These are phyloP conservation scores for Bretziella fagacearum DNA, from an alignment of 2,329 filamentous ascomycete genomes.

Conservation along the genomic window DNA sequence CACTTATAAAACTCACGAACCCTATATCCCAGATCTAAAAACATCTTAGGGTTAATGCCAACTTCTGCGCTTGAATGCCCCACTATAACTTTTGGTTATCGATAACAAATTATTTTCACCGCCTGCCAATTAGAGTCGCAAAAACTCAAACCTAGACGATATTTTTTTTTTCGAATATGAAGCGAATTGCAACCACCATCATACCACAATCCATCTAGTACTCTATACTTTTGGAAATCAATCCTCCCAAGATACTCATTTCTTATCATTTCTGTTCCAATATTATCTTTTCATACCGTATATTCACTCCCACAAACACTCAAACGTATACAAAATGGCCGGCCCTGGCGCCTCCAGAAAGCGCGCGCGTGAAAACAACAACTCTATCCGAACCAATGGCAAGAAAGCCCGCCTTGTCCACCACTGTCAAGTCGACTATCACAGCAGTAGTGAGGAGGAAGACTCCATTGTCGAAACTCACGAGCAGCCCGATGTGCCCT, in stretches of 20 bases:
- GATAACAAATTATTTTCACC: slow-evolving; percentile 9
- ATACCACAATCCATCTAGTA: not conserved
- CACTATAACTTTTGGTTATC: slow-evolving; percentile 5
- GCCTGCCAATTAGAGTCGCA: slow-evolving; percentile 6
- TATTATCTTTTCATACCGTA: no score
- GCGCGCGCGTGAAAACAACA: slow-evolving; percentile 20
- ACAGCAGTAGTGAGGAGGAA: slow-evolving; percentile 34
- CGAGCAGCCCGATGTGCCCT: slow-evolving; percentile 19
- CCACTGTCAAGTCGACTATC: slow-evolving; percentile 30
- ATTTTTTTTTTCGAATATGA: slow-evolving; percentile 6
- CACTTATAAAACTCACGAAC: not conserved
- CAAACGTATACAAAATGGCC: slow-evolving; percentile 8
- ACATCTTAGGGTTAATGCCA: not conserved
- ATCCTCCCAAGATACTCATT: not conserved
- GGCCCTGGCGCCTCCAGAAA: slow-evolving; percentile 19
- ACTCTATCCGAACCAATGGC: slow-evolving; percentile 24
- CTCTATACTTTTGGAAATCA: not conserved
- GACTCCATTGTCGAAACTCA: slow-evolving; percentile 30
- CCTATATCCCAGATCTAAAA: no score
- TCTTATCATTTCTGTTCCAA: not conserved
- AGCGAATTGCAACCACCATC: not conserved
- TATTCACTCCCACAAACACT: not conserved
- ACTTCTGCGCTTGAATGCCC: not conserved
- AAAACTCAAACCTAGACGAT: slow-evolving; percentile 3
- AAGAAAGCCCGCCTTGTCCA: slow-evolving; percentile 26